phyloP scores from a whole-genome alignment of 345 rosid species.

The Punica granatum region DNA sequence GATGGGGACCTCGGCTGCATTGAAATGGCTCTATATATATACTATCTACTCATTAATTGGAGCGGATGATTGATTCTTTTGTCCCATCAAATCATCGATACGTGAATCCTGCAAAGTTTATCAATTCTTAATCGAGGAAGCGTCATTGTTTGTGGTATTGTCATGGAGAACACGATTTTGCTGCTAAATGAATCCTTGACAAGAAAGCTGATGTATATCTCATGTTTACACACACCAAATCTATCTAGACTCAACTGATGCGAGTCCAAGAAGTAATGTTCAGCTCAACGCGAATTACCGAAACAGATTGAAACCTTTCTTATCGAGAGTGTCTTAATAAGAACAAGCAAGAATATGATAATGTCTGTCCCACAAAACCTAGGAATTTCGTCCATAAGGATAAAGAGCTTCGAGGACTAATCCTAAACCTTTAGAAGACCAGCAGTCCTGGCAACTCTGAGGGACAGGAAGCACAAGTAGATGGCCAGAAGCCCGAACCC shows the following conservation, averaged over 20 bases:
- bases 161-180: not conserved
- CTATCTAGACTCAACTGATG: not conserved
- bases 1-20: not conserved
- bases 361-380: not conserved
- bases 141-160: not conserved
- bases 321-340: not conserved
- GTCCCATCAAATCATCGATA: not conserved
- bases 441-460: conserved; percentile 37
- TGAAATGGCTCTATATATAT: not conserved
- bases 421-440: conserved; percentile 13
- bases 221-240: no score
- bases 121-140: not conserved
- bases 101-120: not conserved
- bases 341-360: not conserved
- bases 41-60: not conserved
- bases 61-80: not conserved
- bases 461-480: conserved; percentile 57
- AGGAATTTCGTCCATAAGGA: no score
- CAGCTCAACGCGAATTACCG: not conserved
- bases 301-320: not conserved
- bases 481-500: conserved; percentile 74
- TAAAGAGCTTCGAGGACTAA: not conserved
- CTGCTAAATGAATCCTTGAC: not conserved
- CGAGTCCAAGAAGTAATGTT: not conserved
- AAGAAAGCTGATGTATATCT: not conserved